Conservation (phyloP, 129 eudicot species). For the Centrapalus pauciflorus region DNA sequence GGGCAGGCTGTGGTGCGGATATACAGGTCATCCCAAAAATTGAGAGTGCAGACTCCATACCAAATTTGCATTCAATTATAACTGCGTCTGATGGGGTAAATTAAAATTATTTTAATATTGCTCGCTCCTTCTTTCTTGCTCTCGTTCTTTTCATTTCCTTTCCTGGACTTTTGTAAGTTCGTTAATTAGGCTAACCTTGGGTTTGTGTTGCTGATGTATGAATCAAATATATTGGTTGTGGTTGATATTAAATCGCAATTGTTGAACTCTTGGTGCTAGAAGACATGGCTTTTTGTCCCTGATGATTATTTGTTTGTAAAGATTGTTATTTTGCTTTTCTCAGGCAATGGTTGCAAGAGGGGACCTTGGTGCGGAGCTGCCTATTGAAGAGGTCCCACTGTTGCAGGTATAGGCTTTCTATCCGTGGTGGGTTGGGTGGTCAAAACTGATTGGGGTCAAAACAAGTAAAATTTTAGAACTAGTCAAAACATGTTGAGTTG, state of each 20-base stretch:
- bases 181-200: background rate
- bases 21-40: slow-evolving; percentile 93
- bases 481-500: no score
- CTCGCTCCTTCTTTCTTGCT: background rate
- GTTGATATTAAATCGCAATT: background rate
- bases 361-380: slow-evolving; percentile 97
- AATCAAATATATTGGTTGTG: background rate
- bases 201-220: background rate
- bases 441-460: background rate
- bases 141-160: background rate
- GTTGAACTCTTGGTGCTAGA: background rate
- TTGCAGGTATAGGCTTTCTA: slow-evolving; percentile 62
- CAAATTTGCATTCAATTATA: slow-evolving; percentile 88
- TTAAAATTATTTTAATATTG: no score
- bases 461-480: no score
- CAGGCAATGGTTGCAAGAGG: slow-evolving; percentile 99
- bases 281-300: background rate
- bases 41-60: slow-evolving; percentile 97
- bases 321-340: slow-evolving; percentile 4
- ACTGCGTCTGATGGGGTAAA: slow-evolving; percentile 96
- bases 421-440: background rate
- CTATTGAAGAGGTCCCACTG: slow-evolving; percentile 94
- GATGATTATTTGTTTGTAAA: background rate
- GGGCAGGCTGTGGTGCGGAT: slow-evolving; percentile 82
- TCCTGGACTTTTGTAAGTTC: background rate